Base-by-base conservation (phyloP, 495 filamentous ascomycete species). In the Penicillium odoratum region DNA sequence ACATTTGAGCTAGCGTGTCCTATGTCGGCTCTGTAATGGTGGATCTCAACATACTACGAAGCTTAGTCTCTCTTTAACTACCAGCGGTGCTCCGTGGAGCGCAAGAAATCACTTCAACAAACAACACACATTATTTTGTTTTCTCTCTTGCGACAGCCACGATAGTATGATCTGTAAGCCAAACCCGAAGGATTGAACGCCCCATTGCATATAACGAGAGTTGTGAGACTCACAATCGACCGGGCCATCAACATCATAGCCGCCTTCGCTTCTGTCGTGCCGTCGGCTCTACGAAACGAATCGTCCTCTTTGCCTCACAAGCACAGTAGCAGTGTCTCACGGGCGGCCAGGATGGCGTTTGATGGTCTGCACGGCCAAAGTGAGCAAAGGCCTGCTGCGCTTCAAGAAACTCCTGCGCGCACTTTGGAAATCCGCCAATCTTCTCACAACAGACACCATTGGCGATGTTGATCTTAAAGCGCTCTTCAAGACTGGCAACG, bases 391-490 rank as follows among this genome's bases (percentile, higher is more conserved):
- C 21, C 21, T 21, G 21, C 21, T 21, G 21, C 21, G 21, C 21
- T 21, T 21, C 5, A 5, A 57, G 46, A 16, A 57, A 21, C 4
- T 53, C 49, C 25, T 62, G 26, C 15, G 57, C 28, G 9, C 53
- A 47, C 6, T 21, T 57, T 30, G 55, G 59, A 38, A 62, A 62
- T 16, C 59, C 59, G 3, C 59, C 55, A 28, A 62, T 53, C n/a
- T 26, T 25, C 10, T 48, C 18, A 16, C 8, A 33, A 15, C 5
- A n/a, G 3, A 36, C 6, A n/a, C 3, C 3, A 9, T 43, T n/a
- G 13, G 15, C 30, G 29, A 54, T 54, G n/a, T 25, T 38, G 28
- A 54, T 54, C 9, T 40, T 13, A n/a, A 45, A 45, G 13, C 13
- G 11, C 16, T 62, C 59, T n/a, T 57, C 29, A 10, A 54, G 48